Conservation (phyloP, 2,329 filamentous ascomycete species). For the Cladosporium sp. region DNA sequence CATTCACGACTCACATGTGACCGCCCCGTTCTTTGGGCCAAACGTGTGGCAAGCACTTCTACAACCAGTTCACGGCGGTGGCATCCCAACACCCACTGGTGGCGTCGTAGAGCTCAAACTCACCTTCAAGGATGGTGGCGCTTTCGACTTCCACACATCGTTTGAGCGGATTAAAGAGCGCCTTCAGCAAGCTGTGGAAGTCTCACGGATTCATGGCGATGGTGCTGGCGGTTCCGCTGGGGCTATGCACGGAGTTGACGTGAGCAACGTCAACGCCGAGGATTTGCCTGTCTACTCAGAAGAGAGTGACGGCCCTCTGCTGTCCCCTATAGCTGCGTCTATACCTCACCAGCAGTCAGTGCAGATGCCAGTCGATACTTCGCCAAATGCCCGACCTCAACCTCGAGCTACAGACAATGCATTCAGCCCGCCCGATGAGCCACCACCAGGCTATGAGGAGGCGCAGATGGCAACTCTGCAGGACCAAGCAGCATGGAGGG, state of each 20-base stretch:
- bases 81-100: constrained; percentile 70
- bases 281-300: constrained; percentile 86
- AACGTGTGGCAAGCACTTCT: constrained; percentile 85
- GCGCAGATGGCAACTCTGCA: constrained; percentile 79
- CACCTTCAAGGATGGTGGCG: constrained; percentile 93
- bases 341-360: constrained; percentile 29
- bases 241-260: constrained; percentile 52
- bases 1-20: constrained; percentile 80
- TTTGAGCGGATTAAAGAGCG: constrained; percentile 85
- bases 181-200: constrained; percentile 75
- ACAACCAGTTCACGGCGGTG: constrained; percentile 78
- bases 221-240: constrained; percentile 30
- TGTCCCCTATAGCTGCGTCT: constrained; percentile 35
- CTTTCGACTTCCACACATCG: constrained; percentile 80
- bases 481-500: constrained; percentile 64
- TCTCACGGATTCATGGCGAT: constrained; percentile 52
- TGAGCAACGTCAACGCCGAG: constrained; percentile 73
- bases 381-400: constrained; percentile 26
- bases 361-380: constrained; percentile 24
- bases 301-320: constrained; percentile 41
- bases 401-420: constrained; percentile 27
- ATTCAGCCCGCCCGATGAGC: constrained; percentile 63
- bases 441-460: constrained; percentile 89
- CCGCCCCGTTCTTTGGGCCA: constrained; percentile 86
- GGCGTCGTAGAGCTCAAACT: constrained; percentile 77